These are phyloP conservation scores for Ophiocordyceps camponoti-saundersi DNA, from an alignment of 2,329 filamentous ascomycete species.

Conservation along the genomic window DNA sequence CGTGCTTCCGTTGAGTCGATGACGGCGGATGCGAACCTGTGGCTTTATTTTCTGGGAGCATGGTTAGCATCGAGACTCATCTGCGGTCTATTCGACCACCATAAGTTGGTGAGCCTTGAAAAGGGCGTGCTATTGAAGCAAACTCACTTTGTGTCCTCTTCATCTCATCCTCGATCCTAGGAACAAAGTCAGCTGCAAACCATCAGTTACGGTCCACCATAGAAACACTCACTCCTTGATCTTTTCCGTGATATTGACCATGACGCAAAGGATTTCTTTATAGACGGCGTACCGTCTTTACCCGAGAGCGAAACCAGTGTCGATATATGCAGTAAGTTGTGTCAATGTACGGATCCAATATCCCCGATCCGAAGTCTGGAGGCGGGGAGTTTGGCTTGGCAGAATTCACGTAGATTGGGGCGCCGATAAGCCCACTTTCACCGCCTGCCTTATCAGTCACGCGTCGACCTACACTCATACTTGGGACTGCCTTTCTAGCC, in stretches of 20 bases:
- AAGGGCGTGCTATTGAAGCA: background rate
- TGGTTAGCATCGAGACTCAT: conserved; percentile 10
- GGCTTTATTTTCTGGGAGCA: conserved; percentile 76
- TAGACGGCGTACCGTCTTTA: conserved; percentile 13
- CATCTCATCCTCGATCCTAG: conserved; percentile 99
- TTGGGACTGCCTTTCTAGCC: background rate
- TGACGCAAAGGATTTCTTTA: conserved; percentile 27
- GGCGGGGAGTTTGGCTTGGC: conserved; percentile 4
- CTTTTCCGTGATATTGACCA: conserved; percentile 99
- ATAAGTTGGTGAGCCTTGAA: background rate
- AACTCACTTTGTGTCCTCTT: conserved; percentile 84
- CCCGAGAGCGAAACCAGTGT: background rate
- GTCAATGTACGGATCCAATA: background rate
- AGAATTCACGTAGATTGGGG: conserved; percentile 4
- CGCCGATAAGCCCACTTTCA: conserved; percentile 4
- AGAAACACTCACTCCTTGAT: conserved; percentile 74
- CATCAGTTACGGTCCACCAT: background rate
- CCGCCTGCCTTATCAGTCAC: conserved; percentile 11
- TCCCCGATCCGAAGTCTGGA: conserved; percentile 9
- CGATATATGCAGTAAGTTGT: background rate
- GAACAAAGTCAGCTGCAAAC: conserved; percentile 7
- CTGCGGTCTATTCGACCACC: background rate
- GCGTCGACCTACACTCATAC: background rate
- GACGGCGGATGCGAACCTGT: conserved; percentile 46
- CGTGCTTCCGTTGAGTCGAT: background rate